Evolutionary conservation across 2,329 filamentous ascomycete species (phyloP).

Genomic region (Albifimbria verrucaria): DNA sequence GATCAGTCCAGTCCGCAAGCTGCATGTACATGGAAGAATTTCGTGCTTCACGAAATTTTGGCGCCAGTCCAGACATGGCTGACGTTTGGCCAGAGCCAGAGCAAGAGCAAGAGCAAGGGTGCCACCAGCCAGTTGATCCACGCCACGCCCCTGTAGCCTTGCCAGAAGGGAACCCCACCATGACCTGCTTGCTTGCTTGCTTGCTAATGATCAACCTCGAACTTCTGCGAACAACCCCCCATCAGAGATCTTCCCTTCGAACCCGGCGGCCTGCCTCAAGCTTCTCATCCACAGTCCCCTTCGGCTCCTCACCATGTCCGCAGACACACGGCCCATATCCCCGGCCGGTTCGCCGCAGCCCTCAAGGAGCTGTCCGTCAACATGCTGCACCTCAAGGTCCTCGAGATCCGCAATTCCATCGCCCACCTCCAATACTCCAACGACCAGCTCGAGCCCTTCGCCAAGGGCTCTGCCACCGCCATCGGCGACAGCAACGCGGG

Average conservation of each 20-base stretch:
- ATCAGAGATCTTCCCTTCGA: not conserved
- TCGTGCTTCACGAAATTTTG: not conserved
- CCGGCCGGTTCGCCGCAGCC: slow-evolving; percentile 62
- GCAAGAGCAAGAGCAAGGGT: not conserved
- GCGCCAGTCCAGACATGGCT: not conserved
- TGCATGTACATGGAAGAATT: not conserved
- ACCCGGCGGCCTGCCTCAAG: not conserved
- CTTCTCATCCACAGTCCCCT: not conserved
- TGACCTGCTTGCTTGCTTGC: slow-evolving; percentile 1
- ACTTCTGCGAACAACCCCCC: not conserved
- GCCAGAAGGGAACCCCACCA: not conserved
- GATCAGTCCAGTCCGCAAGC: not conserved
- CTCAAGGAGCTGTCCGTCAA: slow-evolving; percentile 63
- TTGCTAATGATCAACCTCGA: not conserved
- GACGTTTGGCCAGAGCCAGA: not conserved
- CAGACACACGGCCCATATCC: slow-evolving; percentile 59
- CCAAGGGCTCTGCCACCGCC: slow-evolving; percentile 44
- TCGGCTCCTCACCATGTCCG: slow-evolving; percentile 49
- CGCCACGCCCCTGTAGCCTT: not conserved
- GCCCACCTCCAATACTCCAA: slow-evolving; percentile 73
- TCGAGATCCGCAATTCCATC: slow-evolving; percentile 73
- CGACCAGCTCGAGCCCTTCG: slow-evolving; percentile 67
- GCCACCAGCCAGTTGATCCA: not conserved
- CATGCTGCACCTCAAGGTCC: slow-evolving; percentile 68
- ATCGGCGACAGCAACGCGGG: slow-evolving; percentile 12